Evolutionary conservation across 148 eudicot species (phyloP), one percentile per base, ranked within the genome.

Genomic region (Silene conica): DNA sequence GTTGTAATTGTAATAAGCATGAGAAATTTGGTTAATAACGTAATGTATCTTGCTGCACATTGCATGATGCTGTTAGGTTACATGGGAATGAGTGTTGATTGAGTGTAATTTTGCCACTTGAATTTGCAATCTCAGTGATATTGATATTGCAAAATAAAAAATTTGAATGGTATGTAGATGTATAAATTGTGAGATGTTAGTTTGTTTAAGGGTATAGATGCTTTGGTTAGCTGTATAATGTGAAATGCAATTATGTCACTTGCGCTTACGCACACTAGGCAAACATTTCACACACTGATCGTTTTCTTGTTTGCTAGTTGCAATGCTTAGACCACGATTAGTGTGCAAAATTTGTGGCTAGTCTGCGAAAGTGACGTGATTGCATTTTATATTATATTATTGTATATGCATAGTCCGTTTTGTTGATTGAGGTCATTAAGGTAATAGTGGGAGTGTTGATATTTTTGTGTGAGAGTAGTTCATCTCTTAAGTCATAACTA

Each of bases 391-490:
- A 14, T 64, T 31, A n/a, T 63, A 13, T 31, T 34, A 64, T 64
- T 18, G 22, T 20, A 28, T 1, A 9, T 38, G 52, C 26, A 2
- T 67, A 41, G n/a, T n/a, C 9, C 20, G 1, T 67, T 67, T 67
- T 2, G 25, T 19, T 41, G 4, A 67, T 21, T 45, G 1, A 41
- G 23, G 70, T 41, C 13, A 67, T 21, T 45, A 8, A 41, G 23
- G 70, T 68, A 68, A 45, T 46, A 46, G 11, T 21, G 56, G 28
- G n/a, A 68, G 71, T 12, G 71, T 68, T 46, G 8, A 45, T 0
- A 14, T 68, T 43, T 4, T 12, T 2, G 43, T 28, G 21, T 38
- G 23, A 59, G 20, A 59, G 3, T 59, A 50, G 18, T 50, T 13
- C 5, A 20, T 59, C 63, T 12, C 19, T 26, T 26, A 63, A 25